Conservation (phyloP, 129 eudicot species). For the Flaveria brownii region DNA sequence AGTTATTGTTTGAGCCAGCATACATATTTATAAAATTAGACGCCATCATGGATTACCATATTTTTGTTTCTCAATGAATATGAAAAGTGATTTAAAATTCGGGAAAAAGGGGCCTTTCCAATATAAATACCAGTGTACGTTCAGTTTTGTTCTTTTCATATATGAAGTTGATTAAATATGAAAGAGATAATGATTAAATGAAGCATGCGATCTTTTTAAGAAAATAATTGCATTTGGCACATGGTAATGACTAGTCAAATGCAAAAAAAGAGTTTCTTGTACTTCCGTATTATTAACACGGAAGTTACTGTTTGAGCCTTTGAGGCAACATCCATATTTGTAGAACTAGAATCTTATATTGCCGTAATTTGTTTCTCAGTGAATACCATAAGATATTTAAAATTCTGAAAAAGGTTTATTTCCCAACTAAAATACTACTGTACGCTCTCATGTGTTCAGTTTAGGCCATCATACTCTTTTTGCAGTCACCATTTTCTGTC, state of each 20-base stretch:
- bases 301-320: conserved; percentile 4
- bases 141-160: background rate
- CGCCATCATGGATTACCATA: background rate
- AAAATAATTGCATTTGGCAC: background rate
- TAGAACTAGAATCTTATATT: background rate
- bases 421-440: background rate
- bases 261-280: background rate
- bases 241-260: background rate
- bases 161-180: too few species aligned
- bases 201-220: too few species aligned
- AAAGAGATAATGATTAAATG: too few species aligned
- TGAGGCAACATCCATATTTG: conserved; percentile 15
- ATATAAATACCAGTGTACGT: background rate
- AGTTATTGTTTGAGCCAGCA: background rate
- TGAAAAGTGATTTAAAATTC: background rate
- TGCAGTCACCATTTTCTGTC: background rate
- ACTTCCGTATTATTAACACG: background rate
- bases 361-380: background rate
- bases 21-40: conserved; percentile 8
- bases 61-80: background rate
- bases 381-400: background rate
- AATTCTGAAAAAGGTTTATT: background rate
- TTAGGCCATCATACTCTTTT: background rate
- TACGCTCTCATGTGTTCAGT: background rate
- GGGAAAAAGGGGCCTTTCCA: background rate